Evolutionary conservation across 2,329 filamentous ascomycete genomes (phyloP), one percentile per base, ranked within the genome.

Genomic region (Xylaria sp.): DNA sequence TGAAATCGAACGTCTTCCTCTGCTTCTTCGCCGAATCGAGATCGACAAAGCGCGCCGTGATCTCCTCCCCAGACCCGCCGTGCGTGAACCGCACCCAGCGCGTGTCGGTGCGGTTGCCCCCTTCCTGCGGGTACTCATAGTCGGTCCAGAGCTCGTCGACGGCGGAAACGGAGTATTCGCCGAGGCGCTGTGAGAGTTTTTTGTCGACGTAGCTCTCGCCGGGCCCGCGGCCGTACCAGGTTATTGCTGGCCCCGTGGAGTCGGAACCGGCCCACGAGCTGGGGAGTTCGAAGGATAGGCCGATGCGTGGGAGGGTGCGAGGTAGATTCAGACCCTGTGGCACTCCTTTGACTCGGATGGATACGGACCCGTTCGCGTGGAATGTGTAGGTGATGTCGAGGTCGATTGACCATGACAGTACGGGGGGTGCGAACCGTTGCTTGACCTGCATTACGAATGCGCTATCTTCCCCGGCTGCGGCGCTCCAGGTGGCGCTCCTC

Each of bases 121-220:
- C 86, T 69, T 93, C 90, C 76, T 93, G 91, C 0, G 90, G 90
- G 65, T 87, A 89, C 71, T 93, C 90, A 75, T 92, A 92, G 51
- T 87, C 84, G 0, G 86, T 85, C 78, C 85, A 88, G 0, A 92
- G 82, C 2, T 86, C 82, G 39, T 86, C 84, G 1, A 89, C 79
- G 1, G 58, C 28, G 2, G 74, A 72, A 1, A 78, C 75, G 3
- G 79, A 77, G 77, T 84, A 89, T 65, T 84, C 83, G 1, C 88
- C 90, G 1, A 89, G 79, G 0, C 80, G 81, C 76, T 91, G 89
- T 7, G 87, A 87, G 18, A 85, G 77, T 77, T 91, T 91, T 81
- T 87, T 91, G 80, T 93, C 91, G 25, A 84, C 82, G 80, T 92
- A 93, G 28, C 84, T 87, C 79, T 92, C 90, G 6, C 89, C 89